Evolutionary conservation across 2,329 filamentous ascomycete genomes (phyloP).

Genomic region (Plectosphaerella cucumerina): DNA sequence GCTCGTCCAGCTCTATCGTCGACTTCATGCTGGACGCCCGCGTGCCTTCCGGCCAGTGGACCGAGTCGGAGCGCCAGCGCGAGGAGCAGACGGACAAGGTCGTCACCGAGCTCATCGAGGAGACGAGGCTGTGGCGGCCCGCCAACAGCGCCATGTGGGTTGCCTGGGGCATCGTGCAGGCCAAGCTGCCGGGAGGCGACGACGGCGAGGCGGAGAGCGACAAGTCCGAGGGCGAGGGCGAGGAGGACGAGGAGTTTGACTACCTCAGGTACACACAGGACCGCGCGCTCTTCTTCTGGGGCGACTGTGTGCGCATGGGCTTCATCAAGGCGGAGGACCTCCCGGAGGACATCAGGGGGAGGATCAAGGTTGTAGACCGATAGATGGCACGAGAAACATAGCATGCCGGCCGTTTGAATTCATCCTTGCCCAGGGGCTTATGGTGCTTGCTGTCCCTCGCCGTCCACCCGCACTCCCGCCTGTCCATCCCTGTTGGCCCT

Average conservation of each 20-base stretch:
- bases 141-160: slow-evolving; percentile 90
- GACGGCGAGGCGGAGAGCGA: slow-evolving; percentile 27
- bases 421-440: too few relatives aligned
- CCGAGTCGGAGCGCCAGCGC: slow-evolving; percentile 56
- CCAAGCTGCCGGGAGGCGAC: slow-evolving; percentile 74
- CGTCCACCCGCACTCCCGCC: not conserved
- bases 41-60: slow-evolving; percentile 50
- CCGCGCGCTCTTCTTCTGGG: slow-evolving; percentile 90
- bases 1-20: slow-evolving; percentile 48
- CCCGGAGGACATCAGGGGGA: slow-evolving; percentile 58
- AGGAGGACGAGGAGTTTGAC: slow-evolving; percentile 76
- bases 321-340: slow-evolving; percentile 73
- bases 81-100: slow-evolving; percentile 64
- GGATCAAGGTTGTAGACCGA: slow-evolving; percentile 67
- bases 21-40: slow-evolving; percentile 83
- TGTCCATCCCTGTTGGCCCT: slow-evolving; percentile 76
- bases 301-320: slow-evolving; percentile 76
- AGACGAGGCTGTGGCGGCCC: slow-evolving; percentile 79
- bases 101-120: slow-evolving; percentile 67
- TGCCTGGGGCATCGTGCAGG: slow-evolving; percentile 95
- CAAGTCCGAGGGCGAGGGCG: slow-evolving; percentile 15
- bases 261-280: slow-evolving; percentile 91
- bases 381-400: slow-evolving; percentile 23
- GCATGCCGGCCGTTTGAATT: not conserved
- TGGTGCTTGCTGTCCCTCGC: not conserved